Conservation (phyloP, 306 rosid genomes). For the Pterocarpus santalinus region DNA sequence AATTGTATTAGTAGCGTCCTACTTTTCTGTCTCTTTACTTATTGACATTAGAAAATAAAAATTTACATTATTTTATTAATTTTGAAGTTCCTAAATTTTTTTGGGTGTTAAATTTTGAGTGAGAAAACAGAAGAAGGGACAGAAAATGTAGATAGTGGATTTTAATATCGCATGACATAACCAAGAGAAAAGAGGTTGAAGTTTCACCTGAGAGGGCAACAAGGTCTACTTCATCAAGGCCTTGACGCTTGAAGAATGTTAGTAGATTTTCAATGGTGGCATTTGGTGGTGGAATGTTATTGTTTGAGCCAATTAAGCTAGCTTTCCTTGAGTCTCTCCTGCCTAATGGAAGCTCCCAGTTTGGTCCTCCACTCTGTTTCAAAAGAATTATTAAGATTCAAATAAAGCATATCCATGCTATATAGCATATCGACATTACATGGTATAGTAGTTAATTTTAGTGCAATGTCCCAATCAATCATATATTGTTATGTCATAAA, state of each 20-base stretch:
- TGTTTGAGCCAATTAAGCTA: slow-evolving; percentile 70
- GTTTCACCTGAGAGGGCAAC: slow-evolving; percentile 78
- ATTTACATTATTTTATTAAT: no score
- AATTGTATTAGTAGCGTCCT: no score
- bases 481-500: no score
- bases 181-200: neutral
- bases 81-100: no score
- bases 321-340: slow-evolving; percentile 84
- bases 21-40: no score
- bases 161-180: neutral
- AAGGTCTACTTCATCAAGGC: slow-evolving; percentile 81
- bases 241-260: slow-evolving; percentile 75
- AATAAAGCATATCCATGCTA: neutral
- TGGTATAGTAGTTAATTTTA: neutral
- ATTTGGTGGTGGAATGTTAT: slow-evolving; percentile 79
- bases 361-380: slow-evolving; percentile 89
- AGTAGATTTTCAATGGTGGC: slow-evolving; percentile 65
- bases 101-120: no score
- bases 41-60: no score
- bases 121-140: neutral
- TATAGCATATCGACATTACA: neutral
- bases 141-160: neutral
- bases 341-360: slow-evolving; percentile 85
- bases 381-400: neutral
- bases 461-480: no score